Evolutionary conservation across 169 alveolate genomes (phyloP).

Genomic region (Plasmodium relictum): DNA sequence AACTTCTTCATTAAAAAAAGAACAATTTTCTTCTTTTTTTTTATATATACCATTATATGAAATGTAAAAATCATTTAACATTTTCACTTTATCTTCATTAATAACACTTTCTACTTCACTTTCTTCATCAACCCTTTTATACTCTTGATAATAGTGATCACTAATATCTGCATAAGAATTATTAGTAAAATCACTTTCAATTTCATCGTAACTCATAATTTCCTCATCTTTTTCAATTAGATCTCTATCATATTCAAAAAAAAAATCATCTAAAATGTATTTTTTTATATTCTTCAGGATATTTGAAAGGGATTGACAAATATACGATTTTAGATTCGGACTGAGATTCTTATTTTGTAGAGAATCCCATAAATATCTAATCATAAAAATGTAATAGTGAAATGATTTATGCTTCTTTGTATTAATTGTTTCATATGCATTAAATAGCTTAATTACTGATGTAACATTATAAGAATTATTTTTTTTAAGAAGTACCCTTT

Average conservation of each 20-base stretch:
- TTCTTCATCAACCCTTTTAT: slow-evolving; percentile 25
- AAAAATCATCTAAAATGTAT: slow-evolving; percentile 54
- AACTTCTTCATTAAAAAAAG: slow-evolving; percentile 38
- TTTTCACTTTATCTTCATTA: slow-evolving; percentile 27
- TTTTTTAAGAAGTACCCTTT: slow-evolving; percentile 26
- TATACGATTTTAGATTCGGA: slow-evolving; percentile 56
- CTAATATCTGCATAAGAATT: slow-evolving; percentile 58
- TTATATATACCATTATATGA: slow-evolving; percentile 42
- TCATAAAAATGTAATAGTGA: slow-evolving; percentile 69
- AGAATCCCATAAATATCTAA: slow-evolving; percentile 64
- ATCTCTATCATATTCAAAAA: slow-evolving; percentile 56
- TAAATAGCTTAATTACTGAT: slow-evolving; percentile 45
- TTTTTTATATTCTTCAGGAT: slow-evolving; percentile 54
- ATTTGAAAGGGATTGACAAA: slow-evolving; percentile 49
- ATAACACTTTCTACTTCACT: slow-evolving; percentile 70
- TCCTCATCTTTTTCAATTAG: slow-evolving; percentile 20
- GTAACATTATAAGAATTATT: slow-evolving; percentile 56
- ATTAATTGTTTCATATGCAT: slow-evolving; percentile 48
- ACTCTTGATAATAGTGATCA: slow-evolving; percentile 52
- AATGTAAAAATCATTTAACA: slow-evolving; percentile 12
- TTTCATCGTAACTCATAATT: not conserved
- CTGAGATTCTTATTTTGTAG: slow-evolving; percentile 44
- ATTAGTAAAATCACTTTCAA: slow-evolving; percentile 40
- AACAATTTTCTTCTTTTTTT: slow-evolving; percentile 6
- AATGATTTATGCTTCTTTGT: slow-evolving; percentile 55